A percentile compares a stretch with the other conserved stretches of the same genome.
phyloP scores from a whole-genome alignment of 192 early-diverging fungal species.

The Mortierella hygrophila region DNA sequence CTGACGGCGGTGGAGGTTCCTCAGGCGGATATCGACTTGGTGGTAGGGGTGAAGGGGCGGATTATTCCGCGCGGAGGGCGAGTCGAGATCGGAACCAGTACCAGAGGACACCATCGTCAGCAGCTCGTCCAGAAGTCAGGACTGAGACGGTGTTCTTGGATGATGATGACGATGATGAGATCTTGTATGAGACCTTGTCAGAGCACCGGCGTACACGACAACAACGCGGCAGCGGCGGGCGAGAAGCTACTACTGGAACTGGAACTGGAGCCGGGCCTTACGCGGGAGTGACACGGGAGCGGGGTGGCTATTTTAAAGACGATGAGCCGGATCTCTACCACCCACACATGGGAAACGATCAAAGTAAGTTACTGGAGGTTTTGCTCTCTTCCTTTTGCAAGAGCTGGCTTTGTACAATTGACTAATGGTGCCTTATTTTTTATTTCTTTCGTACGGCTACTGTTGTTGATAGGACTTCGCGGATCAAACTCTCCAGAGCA shows the following conservation, averaged over 20 bases:
- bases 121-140: background rate
- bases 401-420: no score
- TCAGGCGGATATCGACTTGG: no score
- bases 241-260: background rate
- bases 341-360: constrained; percentile 35
- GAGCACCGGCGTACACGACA: background rate
- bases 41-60: no score
- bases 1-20: no score
- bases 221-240: background rate
- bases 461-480: constrained; percentile 4
- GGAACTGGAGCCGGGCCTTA: background rate
- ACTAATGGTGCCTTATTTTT: background rate
- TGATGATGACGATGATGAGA: background rate
- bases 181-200: background rate
- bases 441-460: background rate
- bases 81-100: background rate
- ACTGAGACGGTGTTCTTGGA: background rate
- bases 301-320: background rate
- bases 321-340: constrained; percentile 29
- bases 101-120: background rate
- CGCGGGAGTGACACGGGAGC: background rate
- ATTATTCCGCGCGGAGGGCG: no score
- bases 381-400: no score
- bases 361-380: constrained; percentile 18
- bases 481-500: background rate